Base-by-base conservation (phyloP, 208 protist genomes). In the Leishmania lainsoni region DNA sequence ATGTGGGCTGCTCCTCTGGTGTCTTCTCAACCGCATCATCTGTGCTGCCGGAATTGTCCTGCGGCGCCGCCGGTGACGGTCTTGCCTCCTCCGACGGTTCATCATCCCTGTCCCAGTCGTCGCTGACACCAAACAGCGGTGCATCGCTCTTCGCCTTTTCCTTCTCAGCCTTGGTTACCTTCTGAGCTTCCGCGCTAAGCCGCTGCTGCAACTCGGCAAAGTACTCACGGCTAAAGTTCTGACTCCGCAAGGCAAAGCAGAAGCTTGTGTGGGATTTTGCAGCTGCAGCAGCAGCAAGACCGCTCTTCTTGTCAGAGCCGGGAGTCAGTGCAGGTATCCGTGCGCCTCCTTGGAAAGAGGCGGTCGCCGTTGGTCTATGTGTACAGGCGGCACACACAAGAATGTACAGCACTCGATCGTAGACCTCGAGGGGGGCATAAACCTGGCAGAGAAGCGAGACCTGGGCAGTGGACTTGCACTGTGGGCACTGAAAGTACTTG, bases 361-460 rank as follows among this genome's bases (percentile, higher is more conserved):
- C 48, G 20, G 5, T 51, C 14, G 77, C 22, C 6, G 49, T 56
- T 6, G 77, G 14, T 20, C 69, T 61, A 29, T 56, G 70, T 17
- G 85, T 85, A 77, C 94, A 97, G 20, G 78, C 71, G 49, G 84
- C 56, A 79, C 95, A 98, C 56, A 82, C 85, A 49, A 98, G 80
- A 10, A 98, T 71, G 79, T 98, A 98, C 6, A 98, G 61, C 42
- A 98, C 89, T 35, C 95, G 87, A 81, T 98, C 95, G 77, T 92
- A 95, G 65, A 88, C 81, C 48, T 93, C 88, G 29, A 95, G 84
- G 12, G 95, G 93, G 3, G 92, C 92, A 72, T 94, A 96, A 54
- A 98, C 71, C 80, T 98, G 95, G 45, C 86, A 75, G 32, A 98
- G 72, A 12, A 96, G 83, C 32, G 91, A 94, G 3, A 93, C 91